Conservation (phyloP, 352 stramenopile genomes). For the Blastocystis sp. region DNA sequence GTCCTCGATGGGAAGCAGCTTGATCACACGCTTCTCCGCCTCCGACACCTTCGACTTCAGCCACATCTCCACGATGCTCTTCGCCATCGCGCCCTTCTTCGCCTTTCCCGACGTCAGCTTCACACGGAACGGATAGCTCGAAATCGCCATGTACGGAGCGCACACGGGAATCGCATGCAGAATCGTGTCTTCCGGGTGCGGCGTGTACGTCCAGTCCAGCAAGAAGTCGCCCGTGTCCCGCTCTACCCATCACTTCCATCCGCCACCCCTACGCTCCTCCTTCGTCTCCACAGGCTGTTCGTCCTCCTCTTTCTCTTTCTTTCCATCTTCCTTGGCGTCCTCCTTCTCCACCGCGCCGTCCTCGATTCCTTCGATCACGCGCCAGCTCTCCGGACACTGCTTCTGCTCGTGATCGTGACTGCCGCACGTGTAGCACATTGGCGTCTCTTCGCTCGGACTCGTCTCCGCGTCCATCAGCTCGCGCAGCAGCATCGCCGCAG, state of each 20-base stretch:
- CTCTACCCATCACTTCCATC: slow-evolving; percentile 58
- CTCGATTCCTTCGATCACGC: slow-evolving; percentile 28
- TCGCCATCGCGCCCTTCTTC: slow-evolving; percentile 74
- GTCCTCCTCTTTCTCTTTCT: slow-evolving; percentile 51
- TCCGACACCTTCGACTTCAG: slow-evolving; percentile 62
- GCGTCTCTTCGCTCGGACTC: background rate
- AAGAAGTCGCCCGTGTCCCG: slow-evolving; percentile 70
- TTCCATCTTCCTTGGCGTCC: slow-evolving; percentile 32
- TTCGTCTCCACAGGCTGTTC: slow-evolving; percentile 57
- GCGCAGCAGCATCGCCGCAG: background rate
- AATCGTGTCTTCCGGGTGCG: slow-evolving; percentile 67
- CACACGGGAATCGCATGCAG: slow-evolving; percentile 74
- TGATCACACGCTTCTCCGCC: slow-evolving; percentile 72
- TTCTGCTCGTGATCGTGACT: slow-evolving; percentile 32
- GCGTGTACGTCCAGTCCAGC: slow-evolving; percentile 69
- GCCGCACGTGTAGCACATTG: slow-evolving; percentile 43
- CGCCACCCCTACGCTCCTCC: slow-evolving; percentile 70
- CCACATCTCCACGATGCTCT: slow-evolving; percentile 68
- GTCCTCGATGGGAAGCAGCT: slow-evolving; percentile 71
- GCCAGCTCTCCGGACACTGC: slow-evolving; percentile 47
- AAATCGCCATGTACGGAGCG: slow-evolving; percentile 70
- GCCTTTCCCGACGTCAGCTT: slow-evolving; percentile 70
- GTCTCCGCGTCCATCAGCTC: background rate
- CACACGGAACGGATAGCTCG: slow-evolving; percentile 74
- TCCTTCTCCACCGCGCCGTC: background rate